These are phyloP conservation scores for Neurospora sp. DNA, from an alignment of 495 filamentous ascomycete genomes.

Conservation along the genomic window DNA sequence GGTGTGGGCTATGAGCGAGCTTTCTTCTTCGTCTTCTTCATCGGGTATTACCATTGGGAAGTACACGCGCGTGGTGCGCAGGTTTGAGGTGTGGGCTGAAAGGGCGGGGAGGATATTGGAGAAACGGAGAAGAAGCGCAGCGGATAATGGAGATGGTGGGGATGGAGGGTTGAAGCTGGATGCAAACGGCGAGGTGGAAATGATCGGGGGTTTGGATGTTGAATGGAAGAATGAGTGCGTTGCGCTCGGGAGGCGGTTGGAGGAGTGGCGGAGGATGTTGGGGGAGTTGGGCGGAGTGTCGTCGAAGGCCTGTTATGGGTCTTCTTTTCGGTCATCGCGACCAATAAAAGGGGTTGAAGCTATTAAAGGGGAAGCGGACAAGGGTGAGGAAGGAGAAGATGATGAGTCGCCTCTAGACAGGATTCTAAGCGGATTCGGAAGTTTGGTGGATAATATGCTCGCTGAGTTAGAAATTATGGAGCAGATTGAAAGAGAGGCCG, in stretches of 20 bases:
- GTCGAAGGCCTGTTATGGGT: background rate
- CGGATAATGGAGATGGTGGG: constrained; percentile 11
- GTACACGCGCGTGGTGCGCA: constrained; percentile 35
- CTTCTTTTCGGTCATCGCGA: background rate
- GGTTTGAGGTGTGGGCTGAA: constrained; percentile 43
- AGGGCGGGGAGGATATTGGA: constrained; percentile 30
- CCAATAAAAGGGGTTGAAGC: background rate
- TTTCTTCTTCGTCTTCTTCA: background rate
- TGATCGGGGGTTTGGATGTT: constrained; percentile 32
- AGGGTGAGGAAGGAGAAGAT: background rate
- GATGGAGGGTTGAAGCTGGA: constrained; percentile 26
- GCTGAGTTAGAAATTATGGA: constrained; percentile 38
- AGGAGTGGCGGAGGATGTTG: constrained; percentile 32
- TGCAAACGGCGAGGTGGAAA: constrained; percentile 15
- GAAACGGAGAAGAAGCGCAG: constrained; percentile 14
- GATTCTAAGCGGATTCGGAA: constrained; percentile 28
- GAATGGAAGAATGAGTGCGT: constrained; percentile 36
- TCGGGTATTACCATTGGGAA: constrained; percentile 24
- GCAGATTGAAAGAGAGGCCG: constrained; percentile 35
- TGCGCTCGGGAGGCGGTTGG: constrained; percentile 28
- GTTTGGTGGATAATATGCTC: constrained; percentile 37
- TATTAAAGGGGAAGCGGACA: background rate
- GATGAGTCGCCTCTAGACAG: constrained; percentile 24
- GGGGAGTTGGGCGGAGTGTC: constrained; percentile 20
- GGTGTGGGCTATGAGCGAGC: constrained; percentile 40